Evolutionary conservation across 805 yeast species (phyloP).

Genomic region (Soucietia sequanensis): DNA sequence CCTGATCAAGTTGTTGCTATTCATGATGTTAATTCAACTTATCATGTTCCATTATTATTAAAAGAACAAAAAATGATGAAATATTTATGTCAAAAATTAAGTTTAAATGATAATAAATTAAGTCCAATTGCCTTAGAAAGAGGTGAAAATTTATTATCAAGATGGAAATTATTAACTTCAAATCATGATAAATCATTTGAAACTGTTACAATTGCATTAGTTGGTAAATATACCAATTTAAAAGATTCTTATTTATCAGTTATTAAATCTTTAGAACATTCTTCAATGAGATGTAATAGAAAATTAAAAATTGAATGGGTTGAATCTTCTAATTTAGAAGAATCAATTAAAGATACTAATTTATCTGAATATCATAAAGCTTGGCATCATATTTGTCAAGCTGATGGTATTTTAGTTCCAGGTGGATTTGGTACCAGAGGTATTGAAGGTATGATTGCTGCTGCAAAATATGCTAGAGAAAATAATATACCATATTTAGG

Average conservation of each 20-base stretch:
- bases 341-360: slow-evolving; percentile 56
- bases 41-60: slow-evolving; percentile 92
- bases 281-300: slow-evolving; percentile 86
- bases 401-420: slow-evolving; percentile 96
- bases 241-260: slow-evolving; percentile 95
- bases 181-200: slow-evolving; percentile 82
- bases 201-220: slow-evolving; percentile 90
- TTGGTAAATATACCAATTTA: slow-evolving; percentile 94
- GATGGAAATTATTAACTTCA: slow-evolving; percentile 79
- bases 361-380: slow-evolving; percentile 88
- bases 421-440: slow-evolving; percentile 99
- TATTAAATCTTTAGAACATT: slow-evolving; percentile 92
- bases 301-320: slow-evolving; percentile 92
- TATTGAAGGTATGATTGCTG: slow-evolving; percentile 96
- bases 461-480: slow-evolving; percentile 98
- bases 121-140: slow-evolving; percentile 47
- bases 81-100: slow-evolving; percentile 67
- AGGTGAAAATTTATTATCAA: slow-evolving; percentile 68
- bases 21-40: slow-evolving; percentile 94
- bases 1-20: slow-evolving; percentile 97
- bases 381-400: slow-evolving; percentile 89
- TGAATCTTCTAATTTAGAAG: slow-evolving; percentile 88
- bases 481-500: slow-evolving; percentile 93
- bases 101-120: slow-evolving; percentile 45
- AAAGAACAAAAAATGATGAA: slow-evolving; percentile 82